Base-by-base conservation (phyloP, 2,329 filamentous ascomycete species). In the Biscogniauxia mediterranea region DNA sequence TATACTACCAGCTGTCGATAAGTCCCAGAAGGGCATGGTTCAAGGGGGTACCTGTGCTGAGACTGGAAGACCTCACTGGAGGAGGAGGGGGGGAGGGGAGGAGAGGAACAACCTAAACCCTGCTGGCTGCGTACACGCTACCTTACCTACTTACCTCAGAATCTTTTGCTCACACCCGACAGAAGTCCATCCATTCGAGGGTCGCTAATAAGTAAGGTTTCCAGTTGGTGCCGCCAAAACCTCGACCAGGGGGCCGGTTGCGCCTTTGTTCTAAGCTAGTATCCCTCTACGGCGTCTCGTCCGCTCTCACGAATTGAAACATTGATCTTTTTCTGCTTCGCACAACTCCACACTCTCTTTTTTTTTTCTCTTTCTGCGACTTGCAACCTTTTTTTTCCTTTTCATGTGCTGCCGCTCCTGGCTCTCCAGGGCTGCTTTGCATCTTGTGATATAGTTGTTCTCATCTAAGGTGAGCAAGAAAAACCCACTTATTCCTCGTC, bases 291-390 rank as follows among this genome's bases (percentile, higher is more conserved):
- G 20, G 25, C 49, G 11, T 51, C n/a, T 52, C 50, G 15, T 46
- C 38, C 38, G 58, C 64, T 53, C 59, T 60, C 60, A 64, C 63
- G 63, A 65, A 69, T 71, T 69, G 69, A 72, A 71, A 71, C 70
- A 73, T 72, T 66, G 68, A 66, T 72, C 68, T 71, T 71, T 66
- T 71, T 74, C 69, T 72, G 59, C 68, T 69, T 73, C 77, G 71
- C 72, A 73, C 73, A 77, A 74, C 78, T 76, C 76, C 76, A 74
- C 76, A 76, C 75, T 79, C 74, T 79, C 75, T 76, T 79, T 77
- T 66, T 42, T 15, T 42, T 32, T 32, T 32, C 28, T 9, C 61
- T 66, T 65, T 74, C 73, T 70, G 73, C 69, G 69, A 69, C 73
- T 73, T 68, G 65, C 66, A 67, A 67, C 65, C 58, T 60, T 66